Base-by-base conservation (phyloP, 768 basidiomycete species). In the Rhodosporidiobolus sp. region DNA sequence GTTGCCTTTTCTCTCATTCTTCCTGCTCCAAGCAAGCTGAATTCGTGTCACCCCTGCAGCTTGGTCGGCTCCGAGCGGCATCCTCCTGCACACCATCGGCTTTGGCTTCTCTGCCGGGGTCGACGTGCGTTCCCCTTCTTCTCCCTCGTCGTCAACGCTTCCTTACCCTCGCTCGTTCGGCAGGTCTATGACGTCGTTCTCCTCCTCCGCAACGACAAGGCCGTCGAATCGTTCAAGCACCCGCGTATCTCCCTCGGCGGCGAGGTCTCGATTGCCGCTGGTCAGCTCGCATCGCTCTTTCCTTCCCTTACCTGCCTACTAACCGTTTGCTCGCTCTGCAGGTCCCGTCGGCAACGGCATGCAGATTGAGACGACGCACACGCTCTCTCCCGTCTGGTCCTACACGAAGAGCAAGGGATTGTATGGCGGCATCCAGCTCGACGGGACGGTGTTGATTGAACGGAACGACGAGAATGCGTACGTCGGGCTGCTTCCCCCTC, bases 131-230 rank as follows among this genome's bases (percentile, higher is more conserved):
- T 11, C 32, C 17, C 11, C 4, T 24, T 28, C 20, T 35, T 11
- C 26, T 1, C 12, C 0, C n/a, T n/a, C 32, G 9, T 11, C 24
- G 22, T 12, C n/a, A n/a, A n/a, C n/a, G n/a, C n/a, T n/a, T n/a
- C 26, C 63, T 43, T 34, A 55, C 26, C 43, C 4, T 38, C 26
- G 22, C 14, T 14, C n/a, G n/a, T 17, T n/a, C 24, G 45, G 1
- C 52, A 77, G 66, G 61, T 77, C 32, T 74, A 74, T 60, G 76
- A 77, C 46, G 65, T 74, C 26, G 73, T 77, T 8, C 70, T 77
- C 22, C 59, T 77, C 8, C 65, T 77, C 9, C 72, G 76, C 7
- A 66, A 54, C n/a, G 52, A 66, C 16, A 35, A 28, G 24, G 59
- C 72, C 0, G 62, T 77, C 45, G 52, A 72, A 7, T 62, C 67